These are phyloP conservation scores for Blastocystis sp. DNA, from an alignment of 352 stramenopile genomes.

Conservation along the genomic window DNA sequence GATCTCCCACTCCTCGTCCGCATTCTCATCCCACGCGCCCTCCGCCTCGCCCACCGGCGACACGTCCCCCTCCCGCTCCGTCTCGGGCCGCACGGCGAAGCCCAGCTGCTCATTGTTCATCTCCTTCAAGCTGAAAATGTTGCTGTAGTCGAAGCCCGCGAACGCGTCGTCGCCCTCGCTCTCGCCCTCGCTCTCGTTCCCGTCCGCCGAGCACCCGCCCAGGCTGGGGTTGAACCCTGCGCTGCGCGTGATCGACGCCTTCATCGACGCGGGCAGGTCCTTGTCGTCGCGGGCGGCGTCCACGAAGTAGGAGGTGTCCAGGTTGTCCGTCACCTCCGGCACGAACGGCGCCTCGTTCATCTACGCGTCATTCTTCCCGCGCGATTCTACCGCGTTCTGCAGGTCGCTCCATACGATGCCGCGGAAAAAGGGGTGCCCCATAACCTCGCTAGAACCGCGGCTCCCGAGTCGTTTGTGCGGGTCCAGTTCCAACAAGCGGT, in stretches of 20 bases:
- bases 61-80: background rate
- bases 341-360: constrained; percentile 77
- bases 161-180: background rate
- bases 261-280: background rate
- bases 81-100: background rate
- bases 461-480: constrained; percentile 73
- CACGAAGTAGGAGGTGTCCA: constrained; percentile 85
- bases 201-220: background rate
- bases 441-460: constrained; percentile 77
- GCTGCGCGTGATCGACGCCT: background rate
- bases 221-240: background rate
- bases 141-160: constrained; percentile 33
- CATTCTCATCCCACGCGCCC: background rate
- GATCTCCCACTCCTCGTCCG: background rate
- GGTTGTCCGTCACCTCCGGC: constrained; percentile 79
- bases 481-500: constrained; percentile 78
- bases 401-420: constrained; percentile 81
- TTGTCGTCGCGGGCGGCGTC: constrained; percentile 75
- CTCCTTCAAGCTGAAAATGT: constrained; percentile 39
- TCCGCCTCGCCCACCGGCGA: background rate
- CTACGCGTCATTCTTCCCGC: background rate
- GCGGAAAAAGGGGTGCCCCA: constrained; percentile 77
- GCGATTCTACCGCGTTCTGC: constrained; percentile 75
- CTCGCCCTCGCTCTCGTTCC: background rate
- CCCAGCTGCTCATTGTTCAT: constrained; percentile 23